Base-by-base conservation (phyloP, 31 red algal genomes). In the Asparagopsis taxiformis region DNA sequence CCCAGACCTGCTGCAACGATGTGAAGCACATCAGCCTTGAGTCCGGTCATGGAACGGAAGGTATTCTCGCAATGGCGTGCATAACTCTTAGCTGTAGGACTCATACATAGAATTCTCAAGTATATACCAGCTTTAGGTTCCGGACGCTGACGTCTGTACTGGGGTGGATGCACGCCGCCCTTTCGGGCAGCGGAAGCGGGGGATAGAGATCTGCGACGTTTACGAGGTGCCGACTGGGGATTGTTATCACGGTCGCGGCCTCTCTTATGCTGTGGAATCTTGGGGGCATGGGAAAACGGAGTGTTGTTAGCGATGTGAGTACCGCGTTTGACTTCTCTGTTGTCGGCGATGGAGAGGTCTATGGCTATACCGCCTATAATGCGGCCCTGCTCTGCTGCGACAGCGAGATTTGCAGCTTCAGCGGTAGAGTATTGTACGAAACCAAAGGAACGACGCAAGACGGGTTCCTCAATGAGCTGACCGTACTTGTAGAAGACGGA, bases 401-500 rank as follows among this genome's bases (percentile, higher is more conserved):
- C 90, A 31, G 92, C 92, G 35, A 54, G 25, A 16, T 58, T 68
- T 0, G 85, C 87, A 19, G 92, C 62, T 55, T 84, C 92, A 10
- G 77, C 73, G 20, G 63, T 83, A 56, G 75, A 76, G 43, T 91
- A 96, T 61, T 96, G 92, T 28, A 96, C 87, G 64, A 96, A 96
- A 22, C 86, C 92, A 54, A 90, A 96, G 1, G 87, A 86, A 3
- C 85, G 80, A 48, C 85, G 79, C n/a, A 96, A 54, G 55, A 96
- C 86, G 31, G 92, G 92, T 34, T 91, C 74, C 66, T 96, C 92
- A 20, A 91, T 91, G 3, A 96, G 72, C 9, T 54, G 56, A 8
- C 92, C 92, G 51, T 96, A 96, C 75, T 91, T 96, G 62, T 75
- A 64, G 71, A 96, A 96, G 26, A 96, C 63, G 26, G 68, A 37